phyloP scores from a whole-genome alignment of 139 green algal species.

The Chlamydomonas urium region DNA sequence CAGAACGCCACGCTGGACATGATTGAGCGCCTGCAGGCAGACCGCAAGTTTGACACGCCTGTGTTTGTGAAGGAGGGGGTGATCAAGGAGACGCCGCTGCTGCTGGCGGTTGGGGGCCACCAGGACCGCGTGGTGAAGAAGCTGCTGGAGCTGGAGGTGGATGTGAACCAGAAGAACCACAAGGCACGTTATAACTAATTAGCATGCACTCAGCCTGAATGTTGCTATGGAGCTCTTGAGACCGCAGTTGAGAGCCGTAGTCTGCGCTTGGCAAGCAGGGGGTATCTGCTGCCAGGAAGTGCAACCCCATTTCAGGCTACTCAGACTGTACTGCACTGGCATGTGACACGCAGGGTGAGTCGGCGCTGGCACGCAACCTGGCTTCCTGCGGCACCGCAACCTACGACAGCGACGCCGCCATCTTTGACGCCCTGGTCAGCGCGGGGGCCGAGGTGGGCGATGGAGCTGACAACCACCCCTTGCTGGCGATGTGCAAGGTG shows the following conservation, averaged over 20 bases:
- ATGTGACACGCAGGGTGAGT: slow-evolving; percentile 7
- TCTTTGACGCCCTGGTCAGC: slow-evolving; percentile 24
- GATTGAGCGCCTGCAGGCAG: slow-evolving; percentile 6
- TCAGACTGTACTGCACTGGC: too few relatives aligned
- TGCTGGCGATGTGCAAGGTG: slow-evolving; percentile 30
- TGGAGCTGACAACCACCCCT: slow-evolving; percentile 15
- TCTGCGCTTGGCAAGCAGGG: too few relatives aligned
- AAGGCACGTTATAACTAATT: background rate
- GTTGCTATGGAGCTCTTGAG: too few relatives aligned
- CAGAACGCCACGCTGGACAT: slow-evolving; percentile 7
- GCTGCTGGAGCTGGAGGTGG: slow-evolving; percentile 4
- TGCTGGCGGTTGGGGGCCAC: slow-evolving; percentile 4
- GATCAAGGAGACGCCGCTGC: background rate
- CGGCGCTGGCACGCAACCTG: slow-evolving; percentile 2
- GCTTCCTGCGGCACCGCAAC: slow-evolving; percentile 13
- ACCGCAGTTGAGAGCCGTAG: too few relatives aligned
- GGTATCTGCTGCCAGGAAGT: too few relatives aligned
- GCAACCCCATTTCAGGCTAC: too few relatives aligned
- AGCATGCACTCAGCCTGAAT: too few relatives aligned
- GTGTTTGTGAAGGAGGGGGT: slow-evolving; percentile 8
- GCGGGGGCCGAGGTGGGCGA: slow-evolving; percentile 1
- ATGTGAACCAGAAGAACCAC: slow-evolving; percentile 10
- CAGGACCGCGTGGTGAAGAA: slow-evolving; percentile 16
- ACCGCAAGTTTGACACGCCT: background rate
- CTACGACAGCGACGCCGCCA: slow-evolving; percentile 14